A percentile compares a stretch with the other conserved stretches of the same genome.
Conservation (phyloP, 176 grass and related monocot species). For the Rhynchospora pubera region DNA sequence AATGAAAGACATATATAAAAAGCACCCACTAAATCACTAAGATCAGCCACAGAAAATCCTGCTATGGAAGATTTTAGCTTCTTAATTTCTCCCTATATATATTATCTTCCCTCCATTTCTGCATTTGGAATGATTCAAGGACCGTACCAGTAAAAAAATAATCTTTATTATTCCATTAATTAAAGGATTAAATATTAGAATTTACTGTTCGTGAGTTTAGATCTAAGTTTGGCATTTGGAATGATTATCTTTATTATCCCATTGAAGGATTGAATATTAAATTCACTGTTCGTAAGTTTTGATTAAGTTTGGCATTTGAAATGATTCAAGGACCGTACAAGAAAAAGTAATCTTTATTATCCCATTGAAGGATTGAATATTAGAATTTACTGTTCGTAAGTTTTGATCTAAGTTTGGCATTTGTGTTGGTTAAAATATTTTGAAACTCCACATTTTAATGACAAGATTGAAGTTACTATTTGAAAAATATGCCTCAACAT, state of each 20-base stretch:
- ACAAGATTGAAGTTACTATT: background rate
- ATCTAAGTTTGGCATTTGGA: no score
- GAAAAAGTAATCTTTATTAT: background rate
- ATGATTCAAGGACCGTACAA: background rate
- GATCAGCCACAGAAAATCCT: background rate
- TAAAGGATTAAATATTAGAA: no score
- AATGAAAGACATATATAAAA: background rate
- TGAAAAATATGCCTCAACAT: background rate
- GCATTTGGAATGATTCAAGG: background rate
- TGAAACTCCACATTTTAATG: background rate
- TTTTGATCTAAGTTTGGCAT: background rate
- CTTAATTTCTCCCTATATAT: background rate
- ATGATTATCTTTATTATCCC: no score
- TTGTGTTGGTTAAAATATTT: background rate
- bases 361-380: background rate
- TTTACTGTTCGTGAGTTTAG: no score
- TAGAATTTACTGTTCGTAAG: background rate
- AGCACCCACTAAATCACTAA: background rate
- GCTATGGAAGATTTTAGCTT: background rate
- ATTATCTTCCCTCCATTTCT: background rate
- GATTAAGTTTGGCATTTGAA: no score
- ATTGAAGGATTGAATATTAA: no score
- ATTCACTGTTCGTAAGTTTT: no score
- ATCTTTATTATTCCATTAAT: no score
- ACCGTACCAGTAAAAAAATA: no score